phyloP scores from a whole-genome alignment of 192 early-diverging fungal genomes.

The Powellomyces hirtus region DNA sequence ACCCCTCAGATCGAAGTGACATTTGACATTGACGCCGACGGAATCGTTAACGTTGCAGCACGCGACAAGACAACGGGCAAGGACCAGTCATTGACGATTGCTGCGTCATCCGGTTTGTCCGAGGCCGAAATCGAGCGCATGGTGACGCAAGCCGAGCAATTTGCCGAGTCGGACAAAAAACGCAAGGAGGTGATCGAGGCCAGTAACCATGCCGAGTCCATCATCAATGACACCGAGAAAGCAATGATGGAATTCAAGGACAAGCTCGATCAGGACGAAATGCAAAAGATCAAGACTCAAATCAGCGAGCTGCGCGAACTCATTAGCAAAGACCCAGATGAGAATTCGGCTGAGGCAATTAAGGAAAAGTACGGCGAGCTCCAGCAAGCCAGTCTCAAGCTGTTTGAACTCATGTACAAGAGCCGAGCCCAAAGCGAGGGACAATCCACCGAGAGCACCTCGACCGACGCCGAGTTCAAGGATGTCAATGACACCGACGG shows the following conservation, averaged over 20 bases:
- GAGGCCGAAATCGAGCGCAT: conserved; percentile 89
- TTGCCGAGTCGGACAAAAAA: conserved; percentile 88
- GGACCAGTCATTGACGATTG: conserved; percentile 88
- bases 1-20: conserved; percentile 49
- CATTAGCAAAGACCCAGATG: conserved; percentile 71
- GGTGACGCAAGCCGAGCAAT: conserved; percentile 85
- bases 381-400: conserved; percentile 88
- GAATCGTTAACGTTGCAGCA: conserved; percentile 87
- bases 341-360: conserved; percentile 77
- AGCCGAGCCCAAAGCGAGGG: conserved; percentile 41
- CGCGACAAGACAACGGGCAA: conserved; percentile 86
- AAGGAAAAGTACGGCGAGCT: conserved; percentile 81
- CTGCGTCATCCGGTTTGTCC: conserved; percentile 83
- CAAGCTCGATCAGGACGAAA: conserved; percentile 84
- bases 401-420: conserved; percentile 99
- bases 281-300: conserved; percentile 70
- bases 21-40: conserved; percentile 85
- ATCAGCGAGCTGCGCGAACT: conserved; percentile 80
- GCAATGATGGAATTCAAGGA: conserved; percentile 94
- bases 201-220: conserved; percentile 85
- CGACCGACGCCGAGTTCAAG: conserved; percentile 71
- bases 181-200: conserved; percentile 91
- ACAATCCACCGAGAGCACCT: conserved; percentile 35
- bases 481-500: conserved; percentile 59
- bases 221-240: conserved; percentile 90